Evolutionary conservation across 805 yeast genomes (phyloP).

Genomic region (Yamadazyma laniorum): DNA sequence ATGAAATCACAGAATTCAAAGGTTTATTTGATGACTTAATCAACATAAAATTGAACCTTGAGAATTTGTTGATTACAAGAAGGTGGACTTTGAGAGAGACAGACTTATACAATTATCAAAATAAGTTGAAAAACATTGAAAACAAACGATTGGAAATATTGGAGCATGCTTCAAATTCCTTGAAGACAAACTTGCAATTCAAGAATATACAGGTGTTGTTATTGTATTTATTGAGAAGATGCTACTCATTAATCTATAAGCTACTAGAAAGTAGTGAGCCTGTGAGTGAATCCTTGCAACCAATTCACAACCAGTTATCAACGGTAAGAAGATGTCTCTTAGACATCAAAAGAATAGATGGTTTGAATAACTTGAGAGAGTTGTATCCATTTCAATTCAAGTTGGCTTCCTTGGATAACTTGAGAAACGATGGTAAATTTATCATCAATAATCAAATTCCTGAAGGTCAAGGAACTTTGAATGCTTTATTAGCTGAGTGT

Average conservation of each 20-base stretch:
- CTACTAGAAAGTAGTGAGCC: constrained; percentile 92
- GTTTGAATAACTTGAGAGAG: constrained; percentile 82
- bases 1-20: constrained; percentile 16
- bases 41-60: constrained; percentile 69
- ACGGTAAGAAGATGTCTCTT: constrained; percentile 88
- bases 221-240: constrained; percentile 79
- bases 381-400: constrained; percentile 95
- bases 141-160: constrained; percentile 53
- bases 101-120: constrained; percentile 82
- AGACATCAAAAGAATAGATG: constrained; percentile 91
- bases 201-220: constrained; percentile 46
- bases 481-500: constrained; percentile 87
- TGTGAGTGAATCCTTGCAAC: constrained; percentile 89
- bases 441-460: constrained; percentile 86
- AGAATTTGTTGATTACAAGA: constrained; percentile 82
- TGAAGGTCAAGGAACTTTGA: constrained; percentile 96
- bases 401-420: constrained; percentile 81
- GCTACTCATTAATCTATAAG: constrained; percentile 88
- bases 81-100: constrained; percentile 98
- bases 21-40: constrained; percentile 59
- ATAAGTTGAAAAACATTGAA: constrained; percentile 70
- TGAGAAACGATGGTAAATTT: constrained; percentile 89
- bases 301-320: constrained; percentile 87
- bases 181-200: constrained; percentile 21
- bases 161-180: constrained; percentile 7